Conservation (phyloP, 1,284 basidiomycete genomes). For the Afroboletus lepidellus region DNA sequence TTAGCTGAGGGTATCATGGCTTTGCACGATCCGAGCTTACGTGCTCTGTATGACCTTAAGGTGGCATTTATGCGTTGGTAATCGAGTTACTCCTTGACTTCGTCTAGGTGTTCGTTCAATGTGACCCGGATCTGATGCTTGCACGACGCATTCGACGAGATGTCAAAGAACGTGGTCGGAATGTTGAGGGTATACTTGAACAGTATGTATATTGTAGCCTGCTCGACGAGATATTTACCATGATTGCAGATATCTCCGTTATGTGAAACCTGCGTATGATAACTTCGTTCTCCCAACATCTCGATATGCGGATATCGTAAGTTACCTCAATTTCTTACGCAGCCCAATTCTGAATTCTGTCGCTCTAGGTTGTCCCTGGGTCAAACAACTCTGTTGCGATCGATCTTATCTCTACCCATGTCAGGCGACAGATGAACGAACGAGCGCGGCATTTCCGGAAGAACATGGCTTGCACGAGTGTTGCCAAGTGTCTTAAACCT, state of each 20-base stretch:
- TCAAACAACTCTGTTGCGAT: conserved; percentile 88
- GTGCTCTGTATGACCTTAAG: conserved; percentile 90
- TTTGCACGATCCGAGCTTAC: conserved; percentile 75
- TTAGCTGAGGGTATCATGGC: conserved; percentile 91
- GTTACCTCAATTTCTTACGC: conserved; percentile 23
- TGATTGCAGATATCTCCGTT: conserved; percentile 72
- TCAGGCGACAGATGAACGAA: conserved; percentile 80
- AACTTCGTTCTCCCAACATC: conserved; percentile 92
- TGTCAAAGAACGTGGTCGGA: conserved; percentile 83
- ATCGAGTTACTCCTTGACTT: background rate
- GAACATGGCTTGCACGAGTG: conserved; percentile 55
- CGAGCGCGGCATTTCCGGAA: conserved; percentile 74
- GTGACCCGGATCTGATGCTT: conserved; percentile 96
- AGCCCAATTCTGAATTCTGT: background rate
- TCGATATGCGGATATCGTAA: conserved; percentile 83
- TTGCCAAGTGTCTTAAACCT: conserved; percentile 34
- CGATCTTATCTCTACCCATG: conserved; percentile 90
- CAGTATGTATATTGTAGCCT: conserved; percentile 53
- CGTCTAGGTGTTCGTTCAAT: conserved; percentile 75
- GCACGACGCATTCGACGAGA: conserved; percentile 89
- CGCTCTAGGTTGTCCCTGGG: conserved; percentile 83
- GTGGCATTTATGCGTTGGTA: conserved; percentile 41
- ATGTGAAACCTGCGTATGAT: conserved; percentile 92
- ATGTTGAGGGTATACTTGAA: conserved; percentile 84
- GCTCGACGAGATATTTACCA: conserved; percentile 8